These are phyloP conservation scores for Carallia brachiata DNA, from an alignment of 345 rosid species.

Conservation along the genomic window DNA sequence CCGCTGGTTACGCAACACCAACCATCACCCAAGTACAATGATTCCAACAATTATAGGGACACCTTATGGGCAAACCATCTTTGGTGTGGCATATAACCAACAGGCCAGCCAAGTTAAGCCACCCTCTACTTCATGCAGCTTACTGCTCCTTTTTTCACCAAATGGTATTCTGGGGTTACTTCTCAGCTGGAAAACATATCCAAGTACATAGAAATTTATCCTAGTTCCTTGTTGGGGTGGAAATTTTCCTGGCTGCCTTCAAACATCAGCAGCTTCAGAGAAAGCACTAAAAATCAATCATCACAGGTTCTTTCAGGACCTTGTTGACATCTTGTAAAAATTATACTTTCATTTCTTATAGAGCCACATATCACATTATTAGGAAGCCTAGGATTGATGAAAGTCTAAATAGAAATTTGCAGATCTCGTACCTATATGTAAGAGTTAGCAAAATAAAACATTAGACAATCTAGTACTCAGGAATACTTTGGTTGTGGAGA, in stretches of 20 bases:
- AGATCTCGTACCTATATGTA: slow-evolving; percentile 46
- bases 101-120: no score
- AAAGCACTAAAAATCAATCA: slow-evolving; percentile 29
- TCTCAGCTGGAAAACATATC: not conserved
- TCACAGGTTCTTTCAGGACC: slow-evolving; percentile 22
- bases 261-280: slow-evolving; percentile 22
- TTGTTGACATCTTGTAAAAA: slow-evolving; percentile 26
- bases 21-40: slow-evolving; percentile 19
- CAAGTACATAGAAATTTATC: no score
- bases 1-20: slow-evolving; percentile 45
- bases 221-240: slow-evolving; percentile 4
- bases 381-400: slow-evolving; percentile 34
- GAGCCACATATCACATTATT: slow-evolving; percentile 36
- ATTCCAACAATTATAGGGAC: slow-evolving; percentile 30
- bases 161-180: slow-evolving; percentile 37
- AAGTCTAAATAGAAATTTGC: slow-evolving; percentile 41
- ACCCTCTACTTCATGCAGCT: slow-evolving; percentile 27
- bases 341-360: slow-evolving; percentile 39
- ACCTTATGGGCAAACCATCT: slow-evolving; percentile 53
- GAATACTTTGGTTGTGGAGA: slow-evolving; percentile 20
- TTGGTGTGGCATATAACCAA: slow-evolving; percentile 20
- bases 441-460: slow-evolving; percentile 47
- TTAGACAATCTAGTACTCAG: slow-evolving; percentile 31
- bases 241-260: slow-evolving; percentile 30
- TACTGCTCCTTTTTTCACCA: slow-evolving; percentile 35